Evolutionary conservation across 306 rosid species (phyloP).

Genomic region (Quercus alba): DNA sequence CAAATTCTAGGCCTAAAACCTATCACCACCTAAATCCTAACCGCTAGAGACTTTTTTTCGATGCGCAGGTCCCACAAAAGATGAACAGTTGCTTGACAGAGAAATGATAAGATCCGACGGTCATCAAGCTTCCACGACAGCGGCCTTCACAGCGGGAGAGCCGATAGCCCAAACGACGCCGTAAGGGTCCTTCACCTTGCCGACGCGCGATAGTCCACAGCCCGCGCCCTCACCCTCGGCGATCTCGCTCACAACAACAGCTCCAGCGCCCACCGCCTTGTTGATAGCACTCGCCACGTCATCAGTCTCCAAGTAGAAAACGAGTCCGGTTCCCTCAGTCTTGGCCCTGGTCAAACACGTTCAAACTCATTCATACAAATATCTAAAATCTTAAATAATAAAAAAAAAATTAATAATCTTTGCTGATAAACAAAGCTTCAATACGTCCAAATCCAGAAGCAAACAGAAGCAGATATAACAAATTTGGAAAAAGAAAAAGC

Average conservation of each 20-base stretch:
- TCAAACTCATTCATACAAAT: not conserved
- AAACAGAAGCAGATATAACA: too few species aligned
- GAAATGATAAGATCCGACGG: not conserved
- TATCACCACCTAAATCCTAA: conserved; percentile 1
- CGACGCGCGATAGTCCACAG: conserved; percentile 47
- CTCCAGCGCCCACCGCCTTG: conserved; percentile 65
- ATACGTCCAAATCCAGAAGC: too few species aligned
- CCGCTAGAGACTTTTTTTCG: not conserved
- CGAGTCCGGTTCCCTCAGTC: conserved; percentile 26
- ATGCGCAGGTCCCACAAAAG: not conserved
- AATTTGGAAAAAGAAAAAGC: too few species aligned
- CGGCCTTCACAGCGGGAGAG: conserved; percentile 21
- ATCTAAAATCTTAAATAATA: too few species aligned
- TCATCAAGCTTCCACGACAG: conserved; percentile 18
- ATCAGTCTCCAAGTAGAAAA: conserved; percentile 50
- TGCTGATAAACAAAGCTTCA: too few species aligned
- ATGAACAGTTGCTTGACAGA: not conserved
- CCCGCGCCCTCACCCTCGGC: conserved; percentile 55
- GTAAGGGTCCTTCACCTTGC: conserved; percentile 67
- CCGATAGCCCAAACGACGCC: conserved; percentile 57
- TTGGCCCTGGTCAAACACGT: conserved; percentile 28
- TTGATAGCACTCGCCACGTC: conserved; percentile 48
- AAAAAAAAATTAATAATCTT: too few species aligned
- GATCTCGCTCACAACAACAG: conserved; percentile 35
- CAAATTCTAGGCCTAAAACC: not conserved